Evolutionary conservation across 495 filamentous ascomycete genomes (phyloP), one percentile per base, ranked within the genome.

Genomic region (Penicillium canariense): DNA sequence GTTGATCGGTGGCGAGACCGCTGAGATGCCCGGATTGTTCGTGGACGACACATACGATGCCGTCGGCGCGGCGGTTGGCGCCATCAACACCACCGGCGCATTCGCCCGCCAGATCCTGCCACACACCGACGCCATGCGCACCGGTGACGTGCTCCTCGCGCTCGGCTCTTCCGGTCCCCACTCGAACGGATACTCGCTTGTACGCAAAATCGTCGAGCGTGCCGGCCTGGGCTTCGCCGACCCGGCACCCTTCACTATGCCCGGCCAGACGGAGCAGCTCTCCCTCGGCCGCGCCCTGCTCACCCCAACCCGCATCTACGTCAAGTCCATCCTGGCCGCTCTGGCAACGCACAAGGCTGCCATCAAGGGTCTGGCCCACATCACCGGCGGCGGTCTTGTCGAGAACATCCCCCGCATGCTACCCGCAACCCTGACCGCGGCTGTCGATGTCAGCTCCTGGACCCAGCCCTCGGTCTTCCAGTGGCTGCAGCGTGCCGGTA

Each of bases 1-100:
- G n/a, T 80, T 98, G 5, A 85, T 96, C 36, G 94, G 94, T 18
- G 94, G 94, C 22, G 94, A 98, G 70, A 97, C 94, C 2, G 94
- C 94, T 8, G 94, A 97, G 73, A 96, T 98, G 94, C 92, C 92
- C 5, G 91, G 89, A 39, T 84, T 97, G 71, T 96, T 96, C 74
- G 69, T 84, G 6, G 81, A 79, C 23, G 84, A 88, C 32, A 87
- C 91, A 56, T 97, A 96, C 70, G 92, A 97, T 62, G 89, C 92
- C 12, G 91, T 88, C 17, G 94, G 95, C 54, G 85, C 86, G 27
- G 90, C 91, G 15, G 85, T 91, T 48, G 94, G 94, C 40, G 89
- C 89, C 45, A 87, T 97, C 71, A 76, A 75, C 65, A 78, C 73
- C 44, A 62, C 63, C 17, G 72, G 73, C 32, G 65, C 74, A 12